These are phyloP conservation scores for Francoa sonchifolia DNA, from an alignment of 441 rosid species.

Conservation along the genomic window DNA sequence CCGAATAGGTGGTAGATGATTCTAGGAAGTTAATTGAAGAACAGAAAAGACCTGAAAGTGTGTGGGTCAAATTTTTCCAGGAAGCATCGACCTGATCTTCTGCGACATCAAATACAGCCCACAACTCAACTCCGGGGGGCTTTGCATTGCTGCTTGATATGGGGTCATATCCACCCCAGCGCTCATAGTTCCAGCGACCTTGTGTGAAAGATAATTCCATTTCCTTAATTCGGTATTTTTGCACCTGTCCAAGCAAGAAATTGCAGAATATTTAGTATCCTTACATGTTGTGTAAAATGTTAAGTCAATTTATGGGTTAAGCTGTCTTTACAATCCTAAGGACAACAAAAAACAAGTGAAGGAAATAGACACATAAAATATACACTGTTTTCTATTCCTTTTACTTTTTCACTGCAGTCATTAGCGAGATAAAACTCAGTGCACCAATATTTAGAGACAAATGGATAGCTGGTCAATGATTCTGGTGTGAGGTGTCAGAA, in stretches of 20 bases:
- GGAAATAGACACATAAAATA: no score
- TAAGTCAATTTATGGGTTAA: not conserved
- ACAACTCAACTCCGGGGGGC: slow-evolving; percentile 91
- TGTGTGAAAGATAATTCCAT: slow-evolving; percentile 95
- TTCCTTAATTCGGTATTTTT: slow-evolving; percentile 64
- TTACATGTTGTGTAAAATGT: no score
- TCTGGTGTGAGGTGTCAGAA: no score
- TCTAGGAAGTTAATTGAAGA: slow-evolving; percentile 89
- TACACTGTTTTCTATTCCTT: no score
- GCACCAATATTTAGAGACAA: no score
- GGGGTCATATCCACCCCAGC: slow-evolving; percentile 92
- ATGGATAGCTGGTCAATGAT: no score
- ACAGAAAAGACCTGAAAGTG: slow-evolving; percentile 89
- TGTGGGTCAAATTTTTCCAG: slow-evolving; percentile 83
- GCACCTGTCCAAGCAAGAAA: slow-evolving; percentile 38
- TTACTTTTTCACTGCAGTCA: no score
- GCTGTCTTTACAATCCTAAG: not conserved
- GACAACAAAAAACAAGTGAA: no score
- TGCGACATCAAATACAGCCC: slow-evolving; percentile 93
- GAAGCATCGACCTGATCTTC: slow-evolving; percentile 56
- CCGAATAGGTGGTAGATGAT: slow-evolving; percentile 66
- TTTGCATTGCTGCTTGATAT: slow-evolving; percentile 78
- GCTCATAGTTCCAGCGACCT: slow-evolving; percentile 94
- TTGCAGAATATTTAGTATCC: slow-evolving; percentile 4
- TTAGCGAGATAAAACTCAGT: no score